These are phyloP conservation scores for Amanita phalloides DNA, from an alignment of 768 basidiomycete genomes.

Conservation along the genomic window DNA sequence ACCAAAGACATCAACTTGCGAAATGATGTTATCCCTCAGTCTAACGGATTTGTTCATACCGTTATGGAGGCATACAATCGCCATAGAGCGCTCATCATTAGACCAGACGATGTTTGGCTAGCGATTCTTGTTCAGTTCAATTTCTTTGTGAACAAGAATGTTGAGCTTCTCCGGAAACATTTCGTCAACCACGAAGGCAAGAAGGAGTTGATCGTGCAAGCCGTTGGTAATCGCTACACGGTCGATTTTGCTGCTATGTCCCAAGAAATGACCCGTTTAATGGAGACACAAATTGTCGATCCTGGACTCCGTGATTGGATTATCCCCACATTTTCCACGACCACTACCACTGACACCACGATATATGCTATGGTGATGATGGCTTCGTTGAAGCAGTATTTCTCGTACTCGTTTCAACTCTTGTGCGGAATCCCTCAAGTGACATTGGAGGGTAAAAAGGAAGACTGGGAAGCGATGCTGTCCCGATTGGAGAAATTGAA, in stretches of 20 bases:
- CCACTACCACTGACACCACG: conserved; percentile 17
- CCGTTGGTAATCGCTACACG: conserved; percentile 3
- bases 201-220: conserved; percentile 14
- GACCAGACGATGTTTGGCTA: conserved; percentile 19
- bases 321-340: conserved; percentile 24
- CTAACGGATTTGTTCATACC: conserved; percentile 25
- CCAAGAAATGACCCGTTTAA: conserved; percentile 11
- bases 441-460: conserved; percentile 20
- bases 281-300: conserved; percentile 9
- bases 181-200: conserved; percentile 20
- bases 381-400: conserved; percentile 20
- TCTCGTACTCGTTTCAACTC: conserved; percentile 16
- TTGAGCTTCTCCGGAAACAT: conserved; percentile 15
- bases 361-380: conserved; percentile 23
- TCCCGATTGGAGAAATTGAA: conserved; percentile 20
- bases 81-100: conserved; percentile 14
- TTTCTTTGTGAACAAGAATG: conserved; percentile 19
- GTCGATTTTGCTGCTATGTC: conserved; percentile 20
- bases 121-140: conserved; percentile 21
- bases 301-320: conserved; percentile 20
- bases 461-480: conserved; percentile 22
- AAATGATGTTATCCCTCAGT: conserved; percentile 12
- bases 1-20: neutral
- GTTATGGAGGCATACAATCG: conserved; percentile 23
- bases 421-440: conserved; percentile 25